phyloP scores from a whole-genome alignment of 164 flowering plant genomes.

The Sextonia rubra region DNA sequence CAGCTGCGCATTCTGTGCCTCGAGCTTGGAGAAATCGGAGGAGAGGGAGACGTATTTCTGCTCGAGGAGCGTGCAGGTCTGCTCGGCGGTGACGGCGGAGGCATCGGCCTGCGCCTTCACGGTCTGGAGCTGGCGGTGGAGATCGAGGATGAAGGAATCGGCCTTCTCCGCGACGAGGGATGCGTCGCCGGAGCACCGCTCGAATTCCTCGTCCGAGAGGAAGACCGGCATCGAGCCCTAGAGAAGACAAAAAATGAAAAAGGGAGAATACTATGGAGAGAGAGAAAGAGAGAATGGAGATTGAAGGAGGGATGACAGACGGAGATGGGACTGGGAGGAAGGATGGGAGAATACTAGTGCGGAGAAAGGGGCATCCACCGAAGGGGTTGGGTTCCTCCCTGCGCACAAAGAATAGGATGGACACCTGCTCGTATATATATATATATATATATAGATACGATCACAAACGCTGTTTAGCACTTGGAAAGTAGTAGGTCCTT shows the following conservation, averaged over 20 bases:
- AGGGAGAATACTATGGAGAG: background rate
- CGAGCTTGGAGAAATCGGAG: constrained; percentile 50
- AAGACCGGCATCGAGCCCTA: constrained; percentile 62
- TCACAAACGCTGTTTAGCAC: too few species aligned
- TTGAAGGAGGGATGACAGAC: too few species aligned
- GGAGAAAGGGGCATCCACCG: too few species aligned
- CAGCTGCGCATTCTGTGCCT: constrained; percentile 48
- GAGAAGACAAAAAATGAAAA: background rate
- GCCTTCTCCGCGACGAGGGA: constrained; percentile 62
- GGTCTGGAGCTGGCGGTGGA: constrained; percentile 55
- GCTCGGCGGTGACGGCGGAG: constrained; percentile 79
- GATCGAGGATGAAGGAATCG: constrained; percentile 54
- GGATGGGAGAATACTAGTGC: too few species aligned
- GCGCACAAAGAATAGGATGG: too few species aligned
- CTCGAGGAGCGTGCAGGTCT: constrained; percentile 77
- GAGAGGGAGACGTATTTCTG: constrained; percentile 78
- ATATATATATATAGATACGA: too few species aligned
- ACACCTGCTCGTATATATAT: too few species aligned
- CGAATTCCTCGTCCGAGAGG: constrained; percentile 73
- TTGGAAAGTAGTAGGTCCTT: too few species aligned
- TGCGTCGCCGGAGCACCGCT: constrained; percentile 38
- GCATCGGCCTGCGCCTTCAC: constrained; percentile 79
- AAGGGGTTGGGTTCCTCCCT: too few species aligned
- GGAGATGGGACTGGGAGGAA: too few species aligned
- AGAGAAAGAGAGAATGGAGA: background rate